Evolutionary conservation across 768 basidiomycete genomes (phyloP).

Genomic region (Calocybe cyanea): DNA sequence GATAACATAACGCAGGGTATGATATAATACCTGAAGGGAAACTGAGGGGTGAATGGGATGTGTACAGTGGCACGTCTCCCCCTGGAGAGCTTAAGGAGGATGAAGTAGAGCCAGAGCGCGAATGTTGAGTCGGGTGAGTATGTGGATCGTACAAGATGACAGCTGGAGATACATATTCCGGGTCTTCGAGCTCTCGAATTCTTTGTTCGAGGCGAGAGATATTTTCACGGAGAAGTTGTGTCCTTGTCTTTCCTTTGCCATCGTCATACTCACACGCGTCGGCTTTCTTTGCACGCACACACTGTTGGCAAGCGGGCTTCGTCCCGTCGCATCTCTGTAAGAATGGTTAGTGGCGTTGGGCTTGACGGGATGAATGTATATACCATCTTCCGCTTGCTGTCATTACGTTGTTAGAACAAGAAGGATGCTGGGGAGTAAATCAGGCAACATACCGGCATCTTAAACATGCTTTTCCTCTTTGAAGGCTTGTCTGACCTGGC

Average conservation of each 20-base stretch:
- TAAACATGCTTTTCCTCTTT: conserved; percentile 69
- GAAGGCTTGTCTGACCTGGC: conserved; percentile 42
- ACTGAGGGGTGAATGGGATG: conserved; percentile 48
- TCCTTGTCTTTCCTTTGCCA: conserved; percentile 80
- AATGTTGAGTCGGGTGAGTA: conserved; percentile 22
- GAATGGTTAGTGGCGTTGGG: conserved; percentile 6
- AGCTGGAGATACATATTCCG: conserved; percentile 65
- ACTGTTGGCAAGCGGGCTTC: conserved; percentile 79
- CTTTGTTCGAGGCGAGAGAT: conserved; percentile 69
- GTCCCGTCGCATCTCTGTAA: conserved; percentile 70
- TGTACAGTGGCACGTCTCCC: conserved; percentile 45
- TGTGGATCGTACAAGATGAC: conserved; percentile 72
- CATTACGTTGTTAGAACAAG: neutral
- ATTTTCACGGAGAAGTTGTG: conserved; percentile 74
- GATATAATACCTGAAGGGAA: conserved; percentile 47
- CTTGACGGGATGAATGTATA: conserved; percentile 9
- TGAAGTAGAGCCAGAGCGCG: conserved; percentile 51
- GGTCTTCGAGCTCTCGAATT: conserved; percentile 71
- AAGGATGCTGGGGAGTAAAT: conserved; percentile 8
- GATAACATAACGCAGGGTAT: neutral
- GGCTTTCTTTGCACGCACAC: conserved; percentile 70
- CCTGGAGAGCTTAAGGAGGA: conserved; percentile 53
- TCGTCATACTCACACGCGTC: conserved; percentile 80
- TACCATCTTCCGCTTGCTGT: conserved; percentile 72
- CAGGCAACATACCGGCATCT: conserved; percentile 54